Conservation (phyloP, 306 rosid genomes). For the Prunus fruticosa region DNA sequence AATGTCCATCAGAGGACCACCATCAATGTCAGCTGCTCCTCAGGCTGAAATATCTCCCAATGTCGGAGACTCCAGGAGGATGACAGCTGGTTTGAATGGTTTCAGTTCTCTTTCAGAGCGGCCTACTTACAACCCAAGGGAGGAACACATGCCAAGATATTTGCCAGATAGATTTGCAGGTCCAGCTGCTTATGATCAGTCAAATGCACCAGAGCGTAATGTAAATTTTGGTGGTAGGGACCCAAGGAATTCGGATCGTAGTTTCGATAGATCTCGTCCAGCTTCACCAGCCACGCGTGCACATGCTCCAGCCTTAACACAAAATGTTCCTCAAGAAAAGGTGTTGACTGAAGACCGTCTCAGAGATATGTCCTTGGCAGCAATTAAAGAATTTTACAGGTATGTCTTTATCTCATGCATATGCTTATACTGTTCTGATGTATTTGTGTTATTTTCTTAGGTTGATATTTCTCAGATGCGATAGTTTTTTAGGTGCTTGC, state of each 20-base stretch:
- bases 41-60: conserved; percentile 38
- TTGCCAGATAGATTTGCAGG: conserved; percentile 46
- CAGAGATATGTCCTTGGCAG: conserved; percentile 55
- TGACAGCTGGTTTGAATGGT: conserved; percentile 55
- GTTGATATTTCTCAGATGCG: not conserved
- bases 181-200: conserved; percentile 55
- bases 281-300: conserved; percentile 42
- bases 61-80: conserved; percentile 54
- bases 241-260: conserved; percentile 50
- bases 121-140: conserved; percentile 38
- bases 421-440: not conserved
- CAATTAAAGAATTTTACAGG: conserved; percentile 96
- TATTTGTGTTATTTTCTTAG: not conserved
- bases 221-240: conserved; percentile 53
- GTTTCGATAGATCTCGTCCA: conserved; percentile 50
- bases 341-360: conserved; percentile 52
- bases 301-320: conserved; percentile 41
- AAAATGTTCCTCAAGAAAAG: conserved; percentile 41
- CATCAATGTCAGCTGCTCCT: conserved; percentile 40
- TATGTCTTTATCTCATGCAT: conserved; percentile 22
- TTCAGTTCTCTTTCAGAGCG: conserved; percentile 47
- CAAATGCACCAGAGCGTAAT: conserved; percentile 47
- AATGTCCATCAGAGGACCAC: conserved; percentile 84
- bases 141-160: conserved; percentile 45
- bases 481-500: not conserved